Conservation (phyloP, 2,329 filamentous ascomycete species). For the Claviceps fusiformis region DNA sequence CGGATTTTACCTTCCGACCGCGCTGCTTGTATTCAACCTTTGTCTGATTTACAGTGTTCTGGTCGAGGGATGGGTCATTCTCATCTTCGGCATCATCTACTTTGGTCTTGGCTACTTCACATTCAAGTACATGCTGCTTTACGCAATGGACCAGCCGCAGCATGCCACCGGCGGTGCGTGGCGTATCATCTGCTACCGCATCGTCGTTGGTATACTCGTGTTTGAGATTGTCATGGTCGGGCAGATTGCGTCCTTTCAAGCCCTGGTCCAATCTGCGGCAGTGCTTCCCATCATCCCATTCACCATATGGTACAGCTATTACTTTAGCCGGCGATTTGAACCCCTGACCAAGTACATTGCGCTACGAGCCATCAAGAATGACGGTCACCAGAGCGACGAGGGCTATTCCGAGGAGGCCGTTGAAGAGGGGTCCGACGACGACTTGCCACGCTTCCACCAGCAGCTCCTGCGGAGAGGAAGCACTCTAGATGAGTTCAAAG, state of each 20-base stretch:
- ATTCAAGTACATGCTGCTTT: constrained; percentile 94
- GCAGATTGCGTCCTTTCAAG: constrained; percentile 60
- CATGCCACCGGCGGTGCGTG: constrained; percentile 88
- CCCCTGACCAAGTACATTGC: constrained; percentile 89
- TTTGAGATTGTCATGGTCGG: constrained; percentile 89
- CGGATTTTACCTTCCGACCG: constrained; percentile 87
- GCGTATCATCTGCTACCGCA: constrained; percentile 90
- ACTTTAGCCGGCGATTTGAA: constrained; percentile 68
- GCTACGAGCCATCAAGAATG: constrained; percentile 62
- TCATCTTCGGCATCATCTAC: constrained; percentile 71
- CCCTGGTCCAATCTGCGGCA: constrained; percentile 58
- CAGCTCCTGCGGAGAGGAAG: constrained; percentile 38
- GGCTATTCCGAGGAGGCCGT: constrained; percentile 23
- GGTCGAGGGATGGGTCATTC: constrained; percentile 63
- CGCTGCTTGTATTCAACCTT: constrained; percentile 84
- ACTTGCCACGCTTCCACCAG: constrained; percentile 28
- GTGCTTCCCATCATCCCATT: constrained; percentile 63
- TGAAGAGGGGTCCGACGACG: constrained; percentile 25
- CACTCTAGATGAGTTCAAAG: constrained; percentile 59
- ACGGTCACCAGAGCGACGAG: constrained; percentile 29
- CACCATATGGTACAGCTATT: constrained; percentile 82
- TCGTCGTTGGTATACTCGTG: constrained; percentile 72
- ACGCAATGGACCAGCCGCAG: constrained; percentile 95
- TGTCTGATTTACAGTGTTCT: constrained; percentile 91
- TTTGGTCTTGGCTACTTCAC: constrained; percentile 75